phyloP scores from a whole-genome alignment of 371 early-diverging fungal genomes.

The Mucor indicus region DNA sequence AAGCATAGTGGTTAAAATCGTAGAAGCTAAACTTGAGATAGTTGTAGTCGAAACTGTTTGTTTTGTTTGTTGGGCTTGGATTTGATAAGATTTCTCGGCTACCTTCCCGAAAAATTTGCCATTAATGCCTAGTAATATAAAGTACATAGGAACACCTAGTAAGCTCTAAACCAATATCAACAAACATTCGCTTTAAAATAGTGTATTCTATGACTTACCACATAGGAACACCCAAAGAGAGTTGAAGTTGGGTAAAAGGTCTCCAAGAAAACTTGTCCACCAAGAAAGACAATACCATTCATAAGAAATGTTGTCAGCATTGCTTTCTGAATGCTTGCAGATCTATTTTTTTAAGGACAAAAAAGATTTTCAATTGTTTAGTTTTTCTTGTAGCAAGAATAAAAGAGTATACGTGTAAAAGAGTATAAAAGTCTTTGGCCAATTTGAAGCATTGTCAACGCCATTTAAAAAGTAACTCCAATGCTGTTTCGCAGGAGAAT shows the following conservation, averaged over 20 bases:
- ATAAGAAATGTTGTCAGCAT: constrained; percentile 28
- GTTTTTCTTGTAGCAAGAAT: not conserved
- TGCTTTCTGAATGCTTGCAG: constrained; percentile 31
- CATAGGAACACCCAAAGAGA: constrained; percentile 33
- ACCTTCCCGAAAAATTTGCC: constrained; percentile 37
- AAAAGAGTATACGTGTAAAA: constrained; percentile 30
- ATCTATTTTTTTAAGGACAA: constrained; percentile 15
- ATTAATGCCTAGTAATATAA: constrained; percentile 32
- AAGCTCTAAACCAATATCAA: constrained; percentile 20
- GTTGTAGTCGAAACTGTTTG: constrained; percentile 1
- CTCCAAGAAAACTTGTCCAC: constrained; percentile 31
- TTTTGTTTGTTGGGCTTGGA: constrained; percentile 10
- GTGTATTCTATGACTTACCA: constrained; percentile 19
- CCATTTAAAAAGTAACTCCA: constrained; percentile 34
- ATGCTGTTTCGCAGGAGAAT: constrained; percentile 25
- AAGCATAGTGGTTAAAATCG: constrained; percentile 34
- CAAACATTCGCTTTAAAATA: not conserved
- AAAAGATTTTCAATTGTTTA: not conserved
- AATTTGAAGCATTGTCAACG: constrained; percentile 33
- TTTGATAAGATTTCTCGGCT: constrained; percentile 37
- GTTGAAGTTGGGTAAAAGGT: constrained; percentile 21
- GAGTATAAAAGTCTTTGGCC: constrained; percentile 36
- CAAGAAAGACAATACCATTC: constrained; percentile 40
- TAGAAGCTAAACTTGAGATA: constrained; percentile 26
- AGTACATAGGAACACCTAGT: constrained; percentile 33